phyloP scores from a whole-genome alignment of 2,329 filamentous ascomycete genomes.

The Botrytis medusae region DNA sequence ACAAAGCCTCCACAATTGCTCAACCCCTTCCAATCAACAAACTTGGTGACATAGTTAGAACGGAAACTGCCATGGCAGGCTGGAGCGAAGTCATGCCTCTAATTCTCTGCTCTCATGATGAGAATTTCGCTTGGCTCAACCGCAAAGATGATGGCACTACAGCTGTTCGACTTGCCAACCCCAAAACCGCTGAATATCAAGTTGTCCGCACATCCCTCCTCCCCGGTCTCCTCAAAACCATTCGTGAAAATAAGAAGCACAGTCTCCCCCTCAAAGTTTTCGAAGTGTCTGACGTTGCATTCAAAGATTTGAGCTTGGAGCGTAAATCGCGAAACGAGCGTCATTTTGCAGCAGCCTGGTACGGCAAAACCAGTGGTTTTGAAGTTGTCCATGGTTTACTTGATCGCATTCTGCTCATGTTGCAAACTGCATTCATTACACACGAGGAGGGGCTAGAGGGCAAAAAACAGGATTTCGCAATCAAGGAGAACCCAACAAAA shows the following conservation, averaged over 20 bases:
- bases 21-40: conserved; percentile 91
- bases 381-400: conserved; percentile 93
- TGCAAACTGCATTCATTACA: conserved; percentile 77
- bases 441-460: conserved; percentile 65
- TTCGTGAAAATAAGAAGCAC: conserved; percentile 90
- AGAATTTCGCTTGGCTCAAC: conserved; percentile 96
- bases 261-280: conserved; percentile 88
- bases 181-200: conserved; percentile 91
- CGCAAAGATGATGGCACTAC: conserved; percentile 82
- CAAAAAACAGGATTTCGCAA: conserved; percentile 53
- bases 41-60: conserved; percentile 84
- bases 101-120: conserved; percentile 94
- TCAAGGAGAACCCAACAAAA: conserved; percentile 54
- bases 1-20: conserved; percentile 81
- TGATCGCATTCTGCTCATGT: conserved; percentile 89
- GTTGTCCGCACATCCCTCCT: conserved; percentile 84
- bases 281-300: conserved; percentile 85
- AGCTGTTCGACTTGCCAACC: conserved; percentile 83
- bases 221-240: conserved; percentile 87
- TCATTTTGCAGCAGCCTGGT: conserved; percentile 94
- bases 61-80: conserved; percentile 88
- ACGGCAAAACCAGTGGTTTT: conserved; percentile 91
- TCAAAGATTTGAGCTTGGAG: conserved; percentile 81
- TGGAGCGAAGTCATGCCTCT: conserved; percentile 97
- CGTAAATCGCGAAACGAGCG: conserved; percentile 88